phyloP scores from a whole-genome alignment of 1,284 basidiomycete genomes.

The Irpex sp. region DNA sequence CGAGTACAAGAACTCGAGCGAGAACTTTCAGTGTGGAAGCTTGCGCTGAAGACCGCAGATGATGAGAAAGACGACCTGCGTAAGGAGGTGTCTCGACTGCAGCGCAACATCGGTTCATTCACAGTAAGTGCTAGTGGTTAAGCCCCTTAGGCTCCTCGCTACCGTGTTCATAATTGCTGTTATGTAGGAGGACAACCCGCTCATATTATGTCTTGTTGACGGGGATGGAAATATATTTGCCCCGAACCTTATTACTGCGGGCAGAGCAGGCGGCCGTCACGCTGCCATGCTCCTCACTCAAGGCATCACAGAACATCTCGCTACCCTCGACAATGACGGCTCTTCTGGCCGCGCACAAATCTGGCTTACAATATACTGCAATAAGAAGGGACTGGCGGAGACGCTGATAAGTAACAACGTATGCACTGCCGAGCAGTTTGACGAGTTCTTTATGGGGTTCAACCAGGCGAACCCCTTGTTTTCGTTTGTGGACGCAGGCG shows the following conservation, averaged over 20 bases:
- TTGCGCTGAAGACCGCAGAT: constrained; percentile 31
- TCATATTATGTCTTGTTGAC: constrained; percentile 40
- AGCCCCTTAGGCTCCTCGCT: neutral
- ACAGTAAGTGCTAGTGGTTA: constrained; percentile 23
- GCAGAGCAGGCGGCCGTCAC: constrained; percentile 38
- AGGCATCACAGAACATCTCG: constrained; percentile 35
- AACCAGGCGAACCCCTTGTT: constrained; percentile 44
- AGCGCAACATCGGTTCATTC: constrained; percentile 32
- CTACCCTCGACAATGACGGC: constrained; percentile 22
- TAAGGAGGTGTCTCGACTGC: constrained; percentile 23
- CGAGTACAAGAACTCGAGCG: constrained; percentile 34
- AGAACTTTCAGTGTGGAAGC: constrained; percentile 37
- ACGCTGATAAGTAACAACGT: constrained; percentile 32
- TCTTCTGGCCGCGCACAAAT: constrained; percentile 32
- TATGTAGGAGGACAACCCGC: constrained; percentile 35
- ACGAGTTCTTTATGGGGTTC: constrained; percentile 43
- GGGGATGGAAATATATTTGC: constrained; percentile 48
- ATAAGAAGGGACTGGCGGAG: constrained; percentile 40
- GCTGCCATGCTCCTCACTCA: constrained; percentile 39
- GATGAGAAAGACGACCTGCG: constrained; percentile 28
- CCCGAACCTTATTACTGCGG: constrained; percentile 34
- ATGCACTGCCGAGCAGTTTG: constrained; percentile 38
- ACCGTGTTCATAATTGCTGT: neutral
- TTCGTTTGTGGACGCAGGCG: constrained; percentile 52
- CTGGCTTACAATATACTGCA: constrained; percentile 42